A percentile compares a stretch with the other conserved stretches of the same genome.
These are phyloP conservation scores for Smittium culicis DNA, from an alignment of 371 early-diverging fungal genomes.

Conservation along the genomic window DNA sequence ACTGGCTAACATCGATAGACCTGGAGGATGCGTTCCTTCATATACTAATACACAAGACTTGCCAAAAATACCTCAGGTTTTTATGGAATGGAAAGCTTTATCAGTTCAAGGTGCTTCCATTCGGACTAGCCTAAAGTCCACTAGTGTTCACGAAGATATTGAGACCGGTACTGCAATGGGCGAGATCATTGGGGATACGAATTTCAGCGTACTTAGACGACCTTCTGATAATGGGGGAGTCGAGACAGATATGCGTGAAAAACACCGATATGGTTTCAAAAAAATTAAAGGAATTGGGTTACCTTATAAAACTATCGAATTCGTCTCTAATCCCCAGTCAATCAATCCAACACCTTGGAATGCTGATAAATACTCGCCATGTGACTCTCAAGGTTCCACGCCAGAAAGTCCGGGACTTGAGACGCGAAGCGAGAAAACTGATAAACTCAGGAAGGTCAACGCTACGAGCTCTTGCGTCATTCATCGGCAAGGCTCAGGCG, in stretches of 20 bases:
- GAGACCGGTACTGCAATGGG: constrained; percentile 25
- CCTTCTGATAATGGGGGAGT: constrained; percentile 18
- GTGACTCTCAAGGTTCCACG: constrained; percentile 1
- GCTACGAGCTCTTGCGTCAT: constrained; percentile 10
- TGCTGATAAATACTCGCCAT: constrained; percentile 22
- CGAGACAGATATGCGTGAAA: constrained; percentile 5
- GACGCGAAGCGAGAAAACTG: not conserved
- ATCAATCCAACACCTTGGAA: constrained; percentile 27
- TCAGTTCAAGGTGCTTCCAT: constrained; percentile 32
- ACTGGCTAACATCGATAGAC: constrained; percentile 27
- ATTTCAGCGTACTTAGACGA: constrained; percentile 32
- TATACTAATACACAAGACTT: constrained; percentile 24
- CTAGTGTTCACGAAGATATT: constrained; percentile 33
- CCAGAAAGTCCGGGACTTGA: not conserved
- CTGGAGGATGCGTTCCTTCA: constrained; percentile 30
- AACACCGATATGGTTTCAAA: constrained; percentile 16
- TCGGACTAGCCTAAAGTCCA: constrained; percentile 34
- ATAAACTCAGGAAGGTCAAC: not conserved
- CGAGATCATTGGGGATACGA: constrained; percentile 23
- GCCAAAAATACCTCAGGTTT: constrained; percentile 30
- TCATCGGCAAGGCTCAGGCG: constrained; percentile 12
- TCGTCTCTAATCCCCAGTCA: constrained; percentile 27
- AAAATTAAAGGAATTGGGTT: constrained; percentile 20
- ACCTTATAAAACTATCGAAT: constrained; percentile 20
- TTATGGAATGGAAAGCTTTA: constrained; percentile 31